Base-by-base conservation (phyloP, 2,329 filamentous ascomycete species). In the Alternaria sp. region DNA sequence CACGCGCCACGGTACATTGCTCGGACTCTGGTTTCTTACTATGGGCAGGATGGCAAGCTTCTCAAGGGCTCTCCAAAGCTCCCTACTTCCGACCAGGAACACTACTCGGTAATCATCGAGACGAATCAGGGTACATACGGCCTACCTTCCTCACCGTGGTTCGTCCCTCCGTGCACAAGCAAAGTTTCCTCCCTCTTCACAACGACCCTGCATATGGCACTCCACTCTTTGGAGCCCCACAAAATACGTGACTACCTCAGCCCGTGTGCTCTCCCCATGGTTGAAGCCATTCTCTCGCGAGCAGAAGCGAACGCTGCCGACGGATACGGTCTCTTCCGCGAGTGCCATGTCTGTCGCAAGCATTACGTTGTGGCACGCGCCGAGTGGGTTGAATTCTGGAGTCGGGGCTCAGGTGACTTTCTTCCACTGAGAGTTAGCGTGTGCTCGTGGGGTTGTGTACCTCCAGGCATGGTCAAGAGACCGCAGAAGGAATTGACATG, bases 371-470 rank as follows among this genome's bases (percentile, higher is more conserved):
- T 77, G 4, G 59, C 75, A 1, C 60, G 71, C 28, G 75, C 75
- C 3, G 72, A 74, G 55, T 78, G 76, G 77, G 57, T 78, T 6
- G 76, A 79, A 51, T 76, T 74, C 37, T 78, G 75, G 75, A 60
- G 47, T 30, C 47, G 37, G 3, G 33, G 44, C 4, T 41, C 33
- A 7, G 61, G 33, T 6, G 54, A 66, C 2, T 65, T 71, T 14
- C 49, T 71, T 12, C 74, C 75, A 0, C 63, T 76, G 30, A 71
- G 67, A 49, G 64, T 75, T 20, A 64, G 66, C 46, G 75, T 77
- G 0, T 79, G 77, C 61, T 76, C 74, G 15, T 78, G 75, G 75
- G 69, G 69, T 1, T 79, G 77, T 51, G 75, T 77, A 6, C 75
- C 75, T 3, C 30, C 65, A 14, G 47, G 61, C 9, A 69, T 75